Evolutionary conservation across 495 filamentous ascomycete species (phyloP).

Genomic region (Hypoxylon rickii): DNA sequence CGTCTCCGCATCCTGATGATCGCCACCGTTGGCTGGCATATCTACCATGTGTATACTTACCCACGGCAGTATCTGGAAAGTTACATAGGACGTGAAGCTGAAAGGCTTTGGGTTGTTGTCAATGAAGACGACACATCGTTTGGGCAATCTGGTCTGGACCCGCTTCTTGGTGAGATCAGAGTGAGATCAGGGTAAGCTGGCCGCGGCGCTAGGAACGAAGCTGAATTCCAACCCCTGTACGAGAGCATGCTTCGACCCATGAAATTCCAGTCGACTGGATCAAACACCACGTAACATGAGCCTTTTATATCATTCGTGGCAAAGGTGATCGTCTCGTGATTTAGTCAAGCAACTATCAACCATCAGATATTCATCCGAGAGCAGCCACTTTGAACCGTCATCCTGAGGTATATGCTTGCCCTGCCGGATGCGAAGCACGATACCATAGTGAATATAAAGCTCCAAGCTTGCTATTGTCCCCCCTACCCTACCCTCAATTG

Average conservation of each 20-base stretch:
- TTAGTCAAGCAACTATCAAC: too few relatives aligned
- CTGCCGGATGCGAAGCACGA: constrained; percentile 5
- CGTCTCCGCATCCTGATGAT: constrained; percentile 7
- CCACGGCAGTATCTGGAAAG: too few relatives aligned
- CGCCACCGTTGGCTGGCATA: not conserved
- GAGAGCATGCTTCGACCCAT: not conserved
- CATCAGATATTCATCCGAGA: too few relatives aligned
- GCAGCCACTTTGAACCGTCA: constrained; percentile 3
- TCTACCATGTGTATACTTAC: not conserved
- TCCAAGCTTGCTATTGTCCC: constrained; percentile 4
- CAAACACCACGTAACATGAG: too few relatives aligned
- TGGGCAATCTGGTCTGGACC: not conserved
- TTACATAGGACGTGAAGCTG: too few relatives aligned
- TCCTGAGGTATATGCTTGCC: constrained; percentile 1
- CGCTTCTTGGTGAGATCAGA: constrained; percentile 3
- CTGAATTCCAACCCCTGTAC: constrained; percentile 14
- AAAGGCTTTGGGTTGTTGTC: too few relatives aligned
- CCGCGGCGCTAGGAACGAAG: constrained; percentile 12
- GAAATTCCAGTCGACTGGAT: not conserved
- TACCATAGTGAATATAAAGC: constrained; percentile 1
- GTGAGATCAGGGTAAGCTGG: not conserved
- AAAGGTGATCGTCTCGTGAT: too few relatives aligned
- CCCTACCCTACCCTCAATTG: too few relatives aligned
- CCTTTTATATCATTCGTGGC: too few relatives aligned
- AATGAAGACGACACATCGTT: too few relatives aligned